phyloP scores from a whole-genome alignment of 805 yeast species.

The Ogataea allantospora region DNA sequence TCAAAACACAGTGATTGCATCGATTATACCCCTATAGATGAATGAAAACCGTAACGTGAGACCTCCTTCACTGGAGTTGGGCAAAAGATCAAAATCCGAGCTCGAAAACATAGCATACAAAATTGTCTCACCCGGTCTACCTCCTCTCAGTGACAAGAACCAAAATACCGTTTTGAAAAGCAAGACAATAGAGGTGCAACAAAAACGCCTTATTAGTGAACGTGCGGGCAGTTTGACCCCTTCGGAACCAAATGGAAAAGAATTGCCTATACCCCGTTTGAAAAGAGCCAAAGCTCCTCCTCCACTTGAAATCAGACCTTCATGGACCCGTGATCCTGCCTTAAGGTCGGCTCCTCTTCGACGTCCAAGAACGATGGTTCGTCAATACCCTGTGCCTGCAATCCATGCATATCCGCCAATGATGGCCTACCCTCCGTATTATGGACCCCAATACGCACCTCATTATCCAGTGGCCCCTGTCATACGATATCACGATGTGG shows the following conservation, averaged over 20 bases:
- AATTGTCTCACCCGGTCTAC: slow-evolving; percentile 27
- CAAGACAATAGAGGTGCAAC: slow-evolving; percentile 25
- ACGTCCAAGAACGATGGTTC: slow-evolving; percentile 2
- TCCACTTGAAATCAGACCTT: slow-evolving; percentile 16
- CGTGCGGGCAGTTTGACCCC: slow-evolving; percentile 11
- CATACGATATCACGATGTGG: slow-evolving; percentile 10
- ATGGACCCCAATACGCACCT: slow-evolving; percentile 1
- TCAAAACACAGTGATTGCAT: neutral
- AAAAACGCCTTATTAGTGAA: slow-evolving; percentile 21
- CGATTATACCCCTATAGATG: slow-evolving; percentile 9
- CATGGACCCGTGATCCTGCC: slow-evolving; percentile 9
- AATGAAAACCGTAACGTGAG: slow-evolving; percentile 1
- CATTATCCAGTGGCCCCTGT: slow-evolving; percentile 1
- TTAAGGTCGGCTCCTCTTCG: slow-evolving; percentile 19
- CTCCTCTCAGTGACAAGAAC: slow-evolving; percentile 22
- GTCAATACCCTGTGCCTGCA: slow-evolving; percentile 6
- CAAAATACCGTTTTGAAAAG: slow-evolving; percentile 18
- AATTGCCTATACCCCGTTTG: slow-evolving; percentile 6
- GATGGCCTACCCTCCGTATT: slow-evolving; percentile 4
- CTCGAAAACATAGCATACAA: slow-evolving; percentile 15
- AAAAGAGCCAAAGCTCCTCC: slow-evolving; percentile 27
- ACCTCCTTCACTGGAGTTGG: slow-evolving; percentile 18
- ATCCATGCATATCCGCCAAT: neutral
- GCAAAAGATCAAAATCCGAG: slow-evolving; percentile 8
- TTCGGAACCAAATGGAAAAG: neutral